phyloP scores from a whole-genome alignment of 73 alveolate species.

The Diophrys sp. region DNA sequence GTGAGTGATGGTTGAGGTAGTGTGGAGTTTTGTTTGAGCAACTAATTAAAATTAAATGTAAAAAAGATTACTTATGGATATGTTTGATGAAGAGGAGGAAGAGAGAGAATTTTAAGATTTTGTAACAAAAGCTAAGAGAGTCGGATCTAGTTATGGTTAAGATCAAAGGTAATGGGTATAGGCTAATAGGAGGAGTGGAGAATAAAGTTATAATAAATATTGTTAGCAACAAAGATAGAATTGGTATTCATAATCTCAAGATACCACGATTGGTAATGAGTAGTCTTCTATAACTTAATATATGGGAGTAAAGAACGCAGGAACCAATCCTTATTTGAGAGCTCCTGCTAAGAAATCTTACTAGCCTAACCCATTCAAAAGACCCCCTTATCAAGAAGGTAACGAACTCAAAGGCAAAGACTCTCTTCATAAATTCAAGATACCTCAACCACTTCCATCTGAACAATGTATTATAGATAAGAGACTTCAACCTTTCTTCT shows the following conservation, averaged over 20 bases:
- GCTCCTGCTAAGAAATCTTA: no score
- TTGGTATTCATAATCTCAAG: no score
- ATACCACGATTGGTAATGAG: background rate
- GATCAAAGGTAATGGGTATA: background rate
- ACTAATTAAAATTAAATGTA: background rate
- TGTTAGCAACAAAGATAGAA: no score
- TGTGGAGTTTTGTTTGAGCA: no score
- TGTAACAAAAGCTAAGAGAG: background rate
- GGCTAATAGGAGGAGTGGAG: background rate
- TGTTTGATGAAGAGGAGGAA: background rate
- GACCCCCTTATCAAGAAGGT: no score
- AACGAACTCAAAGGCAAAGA: background rate
- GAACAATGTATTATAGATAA: background rate
- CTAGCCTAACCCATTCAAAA: no score
- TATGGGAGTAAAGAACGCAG: background rate
- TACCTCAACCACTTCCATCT: background rate
- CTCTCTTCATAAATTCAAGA: background rate
- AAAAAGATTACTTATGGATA: background rate
- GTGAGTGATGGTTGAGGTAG: no score
- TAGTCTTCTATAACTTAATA: background rate
- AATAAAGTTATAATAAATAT: no score
- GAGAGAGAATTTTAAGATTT: background rate
- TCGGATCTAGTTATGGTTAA: background rate
- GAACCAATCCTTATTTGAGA: no score
- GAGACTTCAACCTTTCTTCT: background rate